Conservation (phyloP, 352 stramenopile genomes). For the Globisporangium canariense region DNA sequence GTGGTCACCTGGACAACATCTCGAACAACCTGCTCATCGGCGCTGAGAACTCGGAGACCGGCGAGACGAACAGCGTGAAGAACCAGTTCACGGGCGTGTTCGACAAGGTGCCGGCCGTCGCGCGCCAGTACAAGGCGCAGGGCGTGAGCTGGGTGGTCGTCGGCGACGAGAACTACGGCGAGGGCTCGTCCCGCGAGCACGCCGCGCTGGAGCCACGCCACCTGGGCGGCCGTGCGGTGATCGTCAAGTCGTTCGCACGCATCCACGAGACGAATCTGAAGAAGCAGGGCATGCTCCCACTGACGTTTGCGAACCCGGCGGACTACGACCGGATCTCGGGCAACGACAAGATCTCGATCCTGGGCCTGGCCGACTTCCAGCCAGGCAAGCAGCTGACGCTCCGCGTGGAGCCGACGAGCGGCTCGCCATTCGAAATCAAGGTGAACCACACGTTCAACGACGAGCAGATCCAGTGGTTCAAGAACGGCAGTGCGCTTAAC, state of each 20-base stretch:
- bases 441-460: slow-evolving; percentile 95
- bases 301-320: slow-evolving; percentile 89
- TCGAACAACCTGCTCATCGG: slow-evolving; percentile 94
- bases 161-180: slow-evolving; percentile 94
- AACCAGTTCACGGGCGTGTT: slow-evolving; percentile 88
- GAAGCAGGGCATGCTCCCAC: slow-evolving; percentile 94
- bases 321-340: slow-evolving; percentile 93
- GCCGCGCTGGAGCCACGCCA: slow-evolving; percentile 90
- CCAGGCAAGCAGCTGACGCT: slow-evolving; percentile 87
- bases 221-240: slow-evolving; percentile 88
- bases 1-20: slow-evolving; percentile 94
- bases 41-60: slow-evolving; percentile 91
- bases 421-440: slow-evolving; percentile 81
- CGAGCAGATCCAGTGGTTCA: slow-evolving; percentile 95
- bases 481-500: slow-evolving; percentile 92
- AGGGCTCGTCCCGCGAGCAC: slow-evolving; percentile 91
- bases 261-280: slow-evolving; percentile 96
- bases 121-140: slow-evolving; percentile 89
- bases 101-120: slow-evolving; percentile 88
- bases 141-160: slow-evolving; percentile 91
- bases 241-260: slow-evolving; percentile 92
- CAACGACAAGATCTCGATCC: slow-evolving; percentile 90
- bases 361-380: slow-evolving; percentile 81
- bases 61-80: slow-evolving; percentile 90
- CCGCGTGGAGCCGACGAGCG: slow-evolving; percentile 64